A percentile compares a stretch with the other conserved stretches of the same genome.
These are phyloP conservation scores for Helminthosporium solani DNA, from an alignment of 2,329 filamentous ascomycete species.

Conservation along the genomic window DNA sequence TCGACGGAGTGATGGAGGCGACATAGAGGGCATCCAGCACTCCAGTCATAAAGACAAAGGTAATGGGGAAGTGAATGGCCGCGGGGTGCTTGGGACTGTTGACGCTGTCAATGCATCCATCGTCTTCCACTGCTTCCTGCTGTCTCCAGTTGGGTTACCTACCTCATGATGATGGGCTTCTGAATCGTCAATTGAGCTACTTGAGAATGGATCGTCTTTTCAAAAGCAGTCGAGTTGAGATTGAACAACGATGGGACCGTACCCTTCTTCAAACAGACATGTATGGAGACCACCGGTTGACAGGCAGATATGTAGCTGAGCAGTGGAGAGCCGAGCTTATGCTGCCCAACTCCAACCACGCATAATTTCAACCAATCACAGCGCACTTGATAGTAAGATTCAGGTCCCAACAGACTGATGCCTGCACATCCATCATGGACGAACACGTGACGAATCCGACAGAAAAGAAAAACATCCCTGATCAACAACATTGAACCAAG, in stretches of 20 bases:
- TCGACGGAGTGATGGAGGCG: slow-evolving; percentile 34
- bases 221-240: no score
- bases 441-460: no score
- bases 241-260: no score
- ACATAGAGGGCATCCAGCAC: slow-evolving; percentile 45
- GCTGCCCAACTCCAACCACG: not conserved
- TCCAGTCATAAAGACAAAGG: slow-evolving; percentile 47
- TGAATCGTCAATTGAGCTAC: not conserved
- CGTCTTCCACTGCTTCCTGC: not conserved
- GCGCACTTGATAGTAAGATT: not conserved
- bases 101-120: not conserved
- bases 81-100: slow-evolving; percentile 48
- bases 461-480: no score
- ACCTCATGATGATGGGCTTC: not conserved
- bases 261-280: not conserved
- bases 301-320: no score
- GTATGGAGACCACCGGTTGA: no score
- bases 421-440: no score
- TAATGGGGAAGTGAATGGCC: slow-evolving; percentile 51
- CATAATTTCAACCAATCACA: not conserved
- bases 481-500: no score
- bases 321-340: not conserved
- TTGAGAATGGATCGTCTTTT: not conserved
- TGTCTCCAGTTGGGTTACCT: not conserved
- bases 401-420: no score